A percentile compares a stretch with the other conserved stretches of the same genome.
Evolutionary conservation across 2,329 filamentous ascomycete species (phyloP).

Genomic region (Xylariomycetidae sp.): DNA sequence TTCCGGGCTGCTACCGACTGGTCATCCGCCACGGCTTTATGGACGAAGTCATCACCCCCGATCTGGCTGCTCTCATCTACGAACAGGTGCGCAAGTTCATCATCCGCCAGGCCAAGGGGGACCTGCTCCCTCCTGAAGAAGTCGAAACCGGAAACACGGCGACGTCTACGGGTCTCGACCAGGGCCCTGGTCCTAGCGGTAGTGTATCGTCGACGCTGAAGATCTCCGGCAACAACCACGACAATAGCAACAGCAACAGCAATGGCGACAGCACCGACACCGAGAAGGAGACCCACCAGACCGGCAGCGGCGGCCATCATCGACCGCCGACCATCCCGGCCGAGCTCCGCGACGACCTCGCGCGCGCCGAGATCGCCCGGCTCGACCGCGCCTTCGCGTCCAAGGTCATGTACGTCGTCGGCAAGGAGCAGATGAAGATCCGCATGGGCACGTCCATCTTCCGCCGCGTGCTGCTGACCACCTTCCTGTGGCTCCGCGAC

Average conservation of each 20-base stretch:
- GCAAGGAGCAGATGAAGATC: conserved; percentile 58
- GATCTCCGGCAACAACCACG: background rate
- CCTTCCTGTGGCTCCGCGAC: conserved; percentile 62
- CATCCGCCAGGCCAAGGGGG: conserved; percentile 26
- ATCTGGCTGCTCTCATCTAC: conserved; percentile 56
- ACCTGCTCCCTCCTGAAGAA: conserved; percentile 6
- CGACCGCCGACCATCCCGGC: conserved; percentile 1
- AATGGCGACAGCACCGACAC: too few species aligned
- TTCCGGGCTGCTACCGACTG: conserved; percentile 64
- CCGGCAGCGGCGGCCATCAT: too few species aligned
- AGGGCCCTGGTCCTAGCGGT: too few species aligned
- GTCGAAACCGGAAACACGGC: conserved; percentile 4
- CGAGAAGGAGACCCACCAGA: too few species aligned
- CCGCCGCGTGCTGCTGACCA: conserved; percentile 42
- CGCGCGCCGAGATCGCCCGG: conserved; percentile 35
- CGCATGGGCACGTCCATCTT: conserved; percentile 30
- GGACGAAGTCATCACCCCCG: conserved; percentile 63
- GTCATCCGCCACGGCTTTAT: conserved; percentile 69
- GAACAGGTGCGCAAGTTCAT: conserved; percentile 53
- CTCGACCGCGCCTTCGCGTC: conserved; percentile 39
- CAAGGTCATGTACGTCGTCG: conserved; percentile 53
- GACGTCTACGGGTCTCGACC: conserved; percentile 1
- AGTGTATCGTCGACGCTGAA: too few species aligned
- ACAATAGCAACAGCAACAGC: background rate
- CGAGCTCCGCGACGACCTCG: conserved; percentile 23